phyloP scores from a whole-genome alignment of 352 stramenopile species.

The Globisporangium nagaii region DNA sequence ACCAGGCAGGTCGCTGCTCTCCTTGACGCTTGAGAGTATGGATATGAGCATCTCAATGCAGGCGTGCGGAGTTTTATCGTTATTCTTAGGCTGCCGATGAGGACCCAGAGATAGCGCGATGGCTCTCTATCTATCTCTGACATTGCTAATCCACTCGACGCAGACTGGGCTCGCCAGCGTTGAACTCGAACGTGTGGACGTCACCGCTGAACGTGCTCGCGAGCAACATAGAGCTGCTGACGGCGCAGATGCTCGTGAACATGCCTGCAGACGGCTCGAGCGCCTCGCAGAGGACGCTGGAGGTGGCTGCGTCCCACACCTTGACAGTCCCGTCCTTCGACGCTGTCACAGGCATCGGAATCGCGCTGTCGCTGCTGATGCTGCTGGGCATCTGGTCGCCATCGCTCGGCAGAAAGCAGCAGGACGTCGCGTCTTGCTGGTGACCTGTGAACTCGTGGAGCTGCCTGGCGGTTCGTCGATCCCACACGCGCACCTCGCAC shows the following conservation, averaged over 20 bases:
- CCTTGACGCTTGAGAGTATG: no score
- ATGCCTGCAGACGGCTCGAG: constrained; percentile 39
- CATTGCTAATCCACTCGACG: constrained; percentile 5
- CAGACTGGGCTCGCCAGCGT: constrained; percentile 4
- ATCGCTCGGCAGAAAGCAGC: constrained; percentile 69
- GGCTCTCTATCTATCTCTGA: no score
- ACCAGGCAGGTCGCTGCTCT: no score
- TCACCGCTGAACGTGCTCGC: constrained; percentile 51
- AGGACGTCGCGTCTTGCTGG: constrained; percentile 70
- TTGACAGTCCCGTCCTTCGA: constrained; percentile 82
- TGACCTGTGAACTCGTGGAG: constrained; percentile 55
- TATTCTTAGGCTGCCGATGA: no score
- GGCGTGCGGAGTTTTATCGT: no score
- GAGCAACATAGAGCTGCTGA: constrained; percentile 28
- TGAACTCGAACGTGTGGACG: constrained; percentile 40
- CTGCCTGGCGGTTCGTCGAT: constrained; percentile 60
- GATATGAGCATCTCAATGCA: no score
- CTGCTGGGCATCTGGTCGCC: not conserved
- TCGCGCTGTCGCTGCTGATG: not conserved
- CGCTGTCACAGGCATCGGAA: constrained; percentile 43
- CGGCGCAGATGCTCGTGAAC: constrained; percentile 58
- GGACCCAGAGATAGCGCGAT: constrained; percentile 1
- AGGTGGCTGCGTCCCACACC: constrained; percentile 44
- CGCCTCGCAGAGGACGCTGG: constrained; percentile 31
- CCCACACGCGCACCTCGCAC: constrained; percentile 73